Evolutionary conservation across 768 basidiomycete genomes (phyloP).

Genomic region (Rhodotorula babjevae): DNA sequence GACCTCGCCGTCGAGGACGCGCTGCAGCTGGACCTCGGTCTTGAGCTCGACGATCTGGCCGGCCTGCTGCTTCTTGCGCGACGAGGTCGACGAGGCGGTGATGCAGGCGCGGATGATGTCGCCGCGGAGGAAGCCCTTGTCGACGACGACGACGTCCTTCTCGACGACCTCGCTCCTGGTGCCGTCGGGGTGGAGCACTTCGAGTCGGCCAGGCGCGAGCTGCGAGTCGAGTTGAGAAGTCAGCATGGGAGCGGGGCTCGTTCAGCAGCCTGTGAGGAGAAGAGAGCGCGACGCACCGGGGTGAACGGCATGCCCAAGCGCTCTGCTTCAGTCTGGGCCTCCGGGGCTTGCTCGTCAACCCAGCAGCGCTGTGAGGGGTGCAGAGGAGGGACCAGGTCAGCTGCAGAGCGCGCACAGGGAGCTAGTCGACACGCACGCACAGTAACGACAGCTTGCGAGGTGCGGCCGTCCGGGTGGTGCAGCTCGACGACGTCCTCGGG

Average conservation of each 20-base stretch:
- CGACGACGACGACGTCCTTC: conserved; percentile 2
- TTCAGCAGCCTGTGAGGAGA: too few relatives aligned
- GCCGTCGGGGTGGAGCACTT: conserved; percentile 31
- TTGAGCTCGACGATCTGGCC: conserved; percentile 16
- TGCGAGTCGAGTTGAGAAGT: too few relatives aligned
- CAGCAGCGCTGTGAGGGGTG: conserved; percentile 23
- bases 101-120: conserved; percentile 19
- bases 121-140: conserved; percentile 33
- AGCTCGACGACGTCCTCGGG: conserved; percentile 30
- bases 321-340: conserved; percentile 19
- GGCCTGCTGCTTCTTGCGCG: not conserved
- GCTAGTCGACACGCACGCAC: not conserved
- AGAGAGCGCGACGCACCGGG: conserved; percentile 11
- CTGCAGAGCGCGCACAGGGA: not conserved
- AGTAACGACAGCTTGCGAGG: conserved; percentile 22
- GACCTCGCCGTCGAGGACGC: conserved; percentile 16
- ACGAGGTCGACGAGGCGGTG: not conserved
- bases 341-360: conserved; percentile 36
- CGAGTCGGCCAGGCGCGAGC: conserved; percentile 30
- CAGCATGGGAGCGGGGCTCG: too few relatives aligned
- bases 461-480: not conserved
- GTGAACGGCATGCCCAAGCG: conserved; percentile 23
- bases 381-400: not conserved
- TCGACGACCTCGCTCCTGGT: conserved; percentile 16
- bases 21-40: conserved; percentile 17